These are phyloP conservation scores for Alternaria brassicae DNA, from an alignment of 2,329 filamentous ascomycete genomes.

Conservation along the genomic window DNA sequence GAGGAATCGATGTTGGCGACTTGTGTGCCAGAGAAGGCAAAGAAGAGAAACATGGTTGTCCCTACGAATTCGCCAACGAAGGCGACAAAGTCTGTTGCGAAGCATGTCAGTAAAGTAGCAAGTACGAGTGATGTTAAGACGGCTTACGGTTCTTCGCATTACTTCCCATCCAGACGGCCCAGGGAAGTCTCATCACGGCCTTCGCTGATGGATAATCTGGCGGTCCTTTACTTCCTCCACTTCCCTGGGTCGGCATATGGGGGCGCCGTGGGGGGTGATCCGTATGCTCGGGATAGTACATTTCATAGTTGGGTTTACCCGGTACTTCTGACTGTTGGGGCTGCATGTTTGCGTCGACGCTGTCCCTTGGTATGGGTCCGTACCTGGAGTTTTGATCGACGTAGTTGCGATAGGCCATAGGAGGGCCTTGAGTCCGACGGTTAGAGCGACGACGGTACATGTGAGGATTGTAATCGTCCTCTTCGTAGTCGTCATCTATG, in stretches of 20 bases:
- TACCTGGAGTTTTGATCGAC: constrained; percentile 20
- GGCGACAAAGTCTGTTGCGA: constrained; percentile 48
- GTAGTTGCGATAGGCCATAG: constrained; percentile 33
- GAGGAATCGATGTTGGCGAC: constrained; percentile 58
- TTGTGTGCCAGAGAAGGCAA: constrained; percentile 55
- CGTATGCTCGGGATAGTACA: constrained; percentile 35
- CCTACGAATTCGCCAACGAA: constrained; percentile 58
- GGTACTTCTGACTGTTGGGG: constrained; percentile 29
- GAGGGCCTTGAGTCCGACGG: constrained; percentile 33
- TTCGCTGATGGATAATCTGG: constrained; percentile 41
- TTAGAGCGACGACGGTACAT: constrained; percentile 34
- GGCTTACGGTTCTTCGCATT: constrained; percentile 47
- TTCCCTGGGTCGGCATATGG: constrained; percentile 8
- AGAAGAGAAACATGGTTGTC: constrained; percentile 56
- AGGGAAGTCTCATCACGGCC: constrained; percentile 46
- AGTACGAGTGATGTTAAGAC: not conserved
- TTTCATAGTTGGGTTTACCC: constrained; percentile 29
- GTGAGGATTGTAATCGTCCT: constrained; percentile 35
- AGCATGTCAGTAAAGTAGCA: constrained; percentile 38
- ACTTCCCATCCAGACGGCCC: constrained; percentile 49
- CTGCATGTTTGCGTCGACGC: constrained; percentile 21
- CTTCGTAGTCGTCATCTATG: constrained; percentile 39
- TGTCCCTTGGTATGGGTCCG: constrained; percentile 21
- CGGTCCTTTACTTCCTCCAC: constrained; percentile 24
- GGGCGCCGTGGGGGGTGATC: constrained; percentile 24